Conservation (phyloP, 1,139 yeast genomes). For the Candida sanyaensis region DNA sequence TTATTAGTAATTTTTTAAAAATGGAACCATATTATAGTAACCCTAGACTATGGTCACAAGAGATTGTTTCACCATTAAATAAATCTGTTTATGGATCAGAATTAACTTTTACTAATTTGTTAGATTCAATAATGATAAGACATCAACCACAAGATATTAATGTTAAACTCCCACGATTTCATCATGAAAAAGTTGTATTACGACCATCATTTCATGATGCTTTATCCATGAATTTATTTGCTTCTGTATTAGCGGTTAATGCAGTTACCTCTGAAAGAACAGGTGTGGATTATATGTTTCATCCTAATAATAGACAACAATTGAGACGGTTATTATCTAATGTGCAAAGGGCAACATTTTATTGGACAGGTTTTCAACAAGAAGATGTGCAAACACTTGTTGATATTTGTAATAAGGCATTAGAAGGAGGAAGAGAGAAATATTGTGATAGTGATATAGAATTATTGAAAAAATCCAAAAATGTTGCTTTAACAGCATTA, state of each 20-base stretch:
- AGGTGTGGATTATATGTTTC: constrained; percentile 72
- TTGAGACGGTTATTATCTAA: constrained; percentile 59
- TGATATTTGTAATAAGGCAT: constrained; percentile 47
- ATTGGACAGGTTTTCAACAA: constrained; percentile 71
- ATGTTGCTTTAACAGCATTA: constrained; percentile 50
- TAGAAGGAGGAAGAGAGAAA: constrained; percentile 31
- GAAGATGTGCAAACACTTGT: constrained; percentile 55
- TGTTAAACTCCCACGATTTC: constrained; percentile 57
- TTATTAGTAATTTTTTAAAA: constrained; percentile 54
- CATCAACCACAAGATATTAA: constrained; percentile 59
- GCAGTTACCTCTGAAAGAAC: constrained; percentile 71
- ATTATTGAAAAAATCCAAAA: constrained; percentile 43
- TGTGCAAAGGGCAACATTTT: constrained; percentile 66
- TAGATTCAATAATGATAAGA: constrained; percentile 52
- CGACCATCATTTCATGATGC: constrained; percentile 64
- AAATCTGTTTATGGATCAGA: constrained; percentile 39
- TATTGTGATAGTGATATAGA: constrained; percentile 39
- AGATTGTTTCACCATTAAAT: constrained; percentile 51
- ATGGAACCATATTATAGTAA: constrained; percentile 59
- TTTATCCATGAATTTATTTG: constrained; percentile 60
- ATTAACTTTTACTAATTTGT: constrained; percentile 37
- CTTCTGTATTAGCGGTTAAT: constrained; percentile 68
- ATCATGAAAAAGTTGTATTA: constrained; percentile 57
- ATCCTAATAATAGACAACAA: constrained; percentile 55
- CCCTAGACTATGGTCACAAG: constrained; percentile 47